Evolutionary conservation across 495 filamentous ascomycete genomes (phyloP).

Genomic region (Talaromyces trachyspermus): DNA sequence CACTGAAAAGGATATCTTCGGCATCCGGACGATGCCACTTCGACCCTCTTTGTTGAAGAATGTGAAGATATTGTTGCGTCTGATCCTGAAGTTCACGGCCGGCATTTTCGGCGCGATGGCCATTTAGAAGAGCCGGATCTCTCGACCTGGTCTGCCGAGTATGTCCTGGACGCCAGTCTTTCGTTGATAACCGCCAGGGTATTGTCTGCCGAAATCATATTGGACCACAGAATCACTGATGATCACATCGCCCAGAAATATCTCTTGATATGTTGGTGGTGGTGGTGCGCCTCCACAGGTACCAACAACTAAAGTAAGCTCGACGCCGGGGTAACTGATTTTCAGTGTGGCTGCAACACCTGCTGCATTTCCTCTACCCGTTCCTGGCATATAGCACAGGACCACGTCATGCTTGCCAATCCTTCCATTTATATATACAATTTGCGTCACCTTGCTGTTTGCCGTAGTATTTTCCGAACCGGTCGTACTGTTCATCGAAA

Average conservation of each 20-base stretch:
- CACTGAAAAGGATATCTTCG: conserved; percentile 21
- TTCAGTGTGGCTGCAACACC: conserved; percentile 15
- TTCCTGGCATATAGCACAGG: conserved; percentile 15
- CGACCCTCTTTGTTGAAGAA: not conserved
- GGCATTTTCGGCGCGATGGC: conserved; percentile 8
- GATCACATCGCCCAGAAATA: too few species aligned
- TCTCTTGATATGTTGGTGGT: too few species aligned
- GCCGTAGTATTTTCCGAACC: not conserved
- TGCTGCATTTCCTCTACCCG: conserved; percentile 15
- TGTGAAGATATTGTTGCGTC: not conserved
- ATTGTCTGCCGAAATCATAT: conserved; percentile 24
- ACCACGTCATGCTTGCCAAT: conserved; percentile 24
- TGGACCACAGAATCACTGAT: conserved; percentile 26
- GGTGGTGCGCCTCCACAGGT: too few species aligned
- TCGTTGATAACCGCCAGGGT: conserved; percentile 12
- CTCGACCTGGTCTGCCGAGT: conserved; percentile 15
- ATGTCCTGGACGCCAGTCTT: conserved; percentile 16
- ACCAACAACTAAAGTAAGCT: too few species aligned
- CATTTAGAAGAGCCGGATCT: conserved; percentile 20
- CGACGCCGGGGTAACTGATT: conserved; percentile 19
- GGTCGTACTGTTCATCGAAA: conserved; percentile 22
- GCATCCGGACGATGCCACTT: conserved; percentile 8
- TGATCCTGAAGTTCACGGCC: conserved; percentile 10
- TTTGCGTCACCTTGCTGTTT: conserved; percentile 15
- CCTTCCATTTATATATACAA: conserved; percentile 17